Evolutionary conservation across 495 filamentous ascomycete species (phyloP).

Genomic region (Tirmania nivea): DNA sequence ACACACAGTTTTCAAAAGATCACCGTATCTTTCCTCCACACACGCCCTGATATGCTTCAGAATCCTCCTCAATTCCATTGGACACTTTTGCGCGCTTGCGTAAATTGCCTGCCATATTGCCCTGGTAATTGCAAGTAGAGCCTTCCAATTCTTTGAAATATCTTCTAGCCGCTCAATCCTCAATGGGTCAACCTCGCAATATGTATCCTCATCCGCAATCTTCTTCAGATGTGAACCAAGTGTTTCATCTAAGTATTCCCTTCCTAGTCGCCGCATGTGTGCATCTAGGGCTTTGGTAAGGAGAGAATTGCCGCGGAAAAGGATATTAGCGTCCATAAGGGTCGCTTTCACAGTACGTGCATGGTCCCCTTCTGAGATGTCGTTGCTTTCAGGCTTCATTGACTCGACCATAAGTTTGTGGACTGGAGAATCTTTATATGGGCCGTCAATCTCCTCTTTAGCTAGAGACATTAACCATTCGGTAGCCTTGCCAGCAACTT

Average conservation of each 20-base stretch:
- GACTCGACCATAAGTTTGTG: background rate
- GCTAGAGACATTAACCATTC: constrained; percentile 88
- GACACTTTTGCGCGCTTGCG: constrained; percentile 47
- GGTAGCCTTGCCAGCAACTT: constrained; percentile 68
- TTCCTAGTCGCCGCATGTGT: constrained; percentile 85
- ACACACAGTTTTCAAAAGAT: constrained; percentile 71
- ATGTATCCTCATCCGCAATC: constrained; percentile 68
- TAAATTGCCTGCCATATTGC: constrained; percentile 70
- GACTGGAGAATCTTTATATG: background rate
- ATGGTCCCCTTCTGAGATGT: constrained; percentile 26
- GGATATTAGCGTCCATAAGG: constrained; percentile 66
- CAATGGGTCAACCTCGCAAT: constrained; percentile 88
- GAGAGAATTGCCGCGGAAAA: constrained; percentile 88
- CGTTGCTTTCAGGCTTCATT: background rate
- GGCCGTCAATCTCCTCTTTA: constrained; percentile 88
- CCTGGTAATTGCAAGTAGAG: constrained; percentile 52
- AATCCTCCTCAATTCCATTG: constrained; percentile 64
- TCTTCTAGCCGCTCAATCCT: constrained; percentile 49
- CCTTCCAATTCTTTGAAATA: constrained; percentile 62
- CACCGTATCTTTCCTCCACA: constrained; percentile 92
- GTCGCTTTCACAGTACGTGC: background rate
- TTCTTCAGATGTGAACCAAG: constrained; percentile 64
- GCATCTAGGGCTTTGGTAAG: constrained; percentile 84
- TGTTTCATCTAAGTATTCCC: constrained; percentile 79
- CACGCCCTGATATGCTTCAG: constrained; percentile 84